phyloP scores from a whole-genome alignment of 2,329 filamentous ascomycete genomes.

The Uncinocarpus reesii region DNA sequence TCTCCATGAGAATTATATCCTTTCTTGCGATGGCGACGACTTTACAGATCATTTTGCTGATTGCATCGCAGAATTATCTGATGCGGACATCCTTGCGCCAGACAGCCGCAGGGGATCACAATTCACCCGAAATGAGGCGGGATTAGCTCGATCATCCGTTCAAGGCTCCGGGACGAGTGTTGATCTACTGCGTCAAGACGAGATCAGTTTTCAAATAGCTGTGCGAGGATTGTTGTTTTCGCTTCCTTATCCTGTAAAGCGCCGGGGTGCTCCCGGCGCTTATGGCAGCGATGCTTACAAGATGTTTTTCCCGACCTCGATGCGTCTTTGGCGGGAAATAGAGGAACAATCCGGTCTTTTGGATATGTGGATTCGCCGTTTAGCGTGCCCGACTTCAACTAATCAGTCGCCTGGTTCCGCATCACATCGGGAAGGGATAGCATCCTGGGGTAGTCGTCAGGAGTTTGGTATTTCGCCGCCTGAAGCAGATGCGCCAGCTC shows the following conservation, averaged over 20 bases:
- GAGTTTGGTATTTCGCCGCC: background rate
- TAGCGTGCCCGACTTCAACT: conserved; percentile 23
- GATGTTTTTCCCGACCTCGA: conserved; percentile 83
- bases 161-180: conserved; percentile 48
- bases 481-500: conserved; percentile 2
- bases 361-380: conserved; percentile 31
- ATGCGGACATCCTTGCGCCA: conserved; percentile 73
- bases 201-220: conserved; percentile 85
- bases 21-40: conserved; percentile 60
- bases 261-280: conserved; percentile 35
- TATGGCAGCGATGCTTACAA: conserved; percentile 55
- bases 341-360: conserved; percentile 71
- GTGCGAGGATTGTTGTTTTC: conserved; percentile 77
- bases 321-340: conserved; percentile 71
- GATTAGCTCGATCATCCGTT: conserved; percentile 39
- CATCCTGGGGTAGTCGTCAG: conserved; percentile 25
- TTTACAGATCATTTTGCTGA: conserved; percentile 69
- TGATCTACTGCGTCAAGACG: conserved; percentile 77
- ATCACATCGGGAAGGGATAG: conserved; percentile 24
- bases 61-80: conserved; percentile 79
- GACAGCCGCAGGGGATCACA: conserved; percentile 41
- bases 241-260: conserved; percentile 75
- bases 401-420: background rate
- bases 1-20: conserved; percentile 83
- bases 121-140: conserved; percentile 36